Evolutionary conservation across 2,329 filamentous ascomycete genomes (phyloP).

Genomic region (Colletotrichum eremochloae): DNA sequence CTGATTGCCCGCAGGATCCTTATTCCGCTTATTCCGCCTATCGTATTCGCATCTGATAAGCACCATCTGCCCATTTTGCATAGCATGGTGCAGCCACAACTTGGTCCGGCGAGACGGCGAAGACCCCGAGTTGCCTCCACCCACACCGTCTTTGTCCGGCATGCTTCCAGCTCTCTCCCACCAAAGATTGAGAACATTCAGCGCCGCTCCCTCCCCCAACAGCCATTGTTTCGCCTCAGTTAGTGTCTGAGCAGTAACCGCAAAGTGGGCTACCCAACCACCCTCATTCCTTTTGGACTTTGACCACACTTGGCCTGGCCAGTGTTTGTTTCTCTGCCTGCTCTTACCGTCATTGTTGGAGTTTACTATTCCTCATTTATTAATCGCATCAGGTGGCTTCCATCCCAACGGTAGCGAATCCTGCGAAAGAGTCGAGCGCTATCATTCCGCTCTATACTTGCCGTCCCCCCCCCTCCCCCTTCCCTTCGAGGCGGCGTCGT

Average conservation of each 20-base stretch:
- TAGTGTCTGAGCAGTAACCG: slow-evolving; percentile 13
- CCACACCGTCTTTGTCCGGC: not conserved
- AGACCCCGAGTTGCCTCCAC: no score
- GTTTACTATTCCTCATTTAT: not conserved
- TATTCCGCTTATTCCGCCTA: no score
- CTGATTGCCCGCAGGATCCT: no score
- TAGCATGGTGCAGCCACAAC: no score
- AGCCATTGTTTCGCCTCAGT: slow-evolving; percentile 4
- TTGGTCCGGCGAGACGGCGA: no score
- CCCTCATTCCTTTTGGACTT: not conserved
- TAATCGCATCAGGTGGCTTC: slow-evolving; percentile 8
- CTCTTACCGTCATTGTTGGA: not conserved
- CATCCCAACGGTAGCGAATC: not conserved
- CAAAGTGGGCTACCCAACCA: slow-evolving; percentile 16
- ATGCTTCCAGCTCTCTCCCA: not conserved
- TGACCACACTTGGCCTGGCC: not conserved
- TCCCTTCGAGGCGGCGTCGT: not conserved
- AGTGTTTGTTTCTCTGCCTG: not conserved
- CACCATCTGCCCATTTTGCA: no score
- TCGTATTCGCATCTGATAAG: no score
- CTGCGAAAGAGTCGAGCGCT: not conserved
- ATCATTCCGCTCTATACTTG: no score
- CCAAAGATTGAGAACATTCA: slow-evolving; percentile 7
- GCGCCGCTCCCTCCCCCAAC: slow-evolving; percentile 6
- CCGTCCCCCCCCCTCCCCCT: no score